Conservation (phyloP, 2,329 filamentous ascomycete genomes). For the Ilyonectria mors-panacis region DNA sequence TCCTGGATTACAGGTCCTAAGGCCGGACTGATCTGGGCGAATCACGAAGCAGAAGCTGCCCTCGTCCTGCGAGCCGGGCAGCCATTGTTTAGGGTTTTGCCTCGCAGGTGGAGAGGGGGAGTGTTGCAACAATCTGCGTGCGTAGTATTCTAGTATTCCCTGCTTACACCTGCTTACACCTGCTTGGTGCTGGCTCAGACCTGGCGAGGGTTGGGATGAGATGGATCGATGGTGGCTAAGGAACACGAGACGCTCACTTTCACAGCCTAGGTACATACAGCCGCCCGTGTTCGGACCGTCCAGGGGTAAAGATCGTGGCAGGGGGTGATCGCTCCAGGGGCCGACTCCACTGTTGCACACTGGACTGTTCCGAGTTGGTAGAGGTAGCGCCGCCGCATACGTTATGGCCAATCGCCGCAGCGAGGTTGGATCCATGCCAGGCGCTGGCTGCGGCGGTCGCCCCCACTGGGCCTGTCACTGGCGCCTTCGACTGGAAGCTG, state of each 20-base stretch:
- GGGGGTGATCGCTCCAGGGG: background rate
- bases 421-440: slow-evolving; percentile 19
- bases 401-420: slow-evolving; percentile 13
- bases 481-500: background rate
- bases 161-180: background rate
- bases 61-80: background rate
- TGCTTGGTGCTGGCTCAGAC: background rate
- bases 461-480: slow-evolving; percentile 6
- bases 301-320: slow-evolving; percentile 3
- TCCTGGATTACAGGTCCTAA: background rate
- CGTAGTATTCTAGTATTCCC: background rate
- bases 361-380: background rate
- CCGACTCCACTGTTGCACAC: background rate
- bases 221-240: slow-evolving; percentile 26
- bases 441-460: background rate
- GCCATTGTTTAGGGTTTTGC: background rate
- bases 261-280: background rate
- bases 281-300: slow-evolving; percentile 19
- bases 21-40: slow-evolving; percentile 6
- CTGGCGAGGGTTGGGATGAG: background rate
- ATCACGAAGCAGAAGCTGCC: background rate
- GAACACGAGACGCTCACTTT: slow-evolving; percentile 17
- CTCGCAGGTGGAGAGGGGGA: background rate
- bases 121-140: background rate
- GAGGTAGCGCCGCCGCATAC: slow-evolving; percentile 11